Conservation (phyloP, 345 rosid genomes). For the Theobroma cacao region DNA sequence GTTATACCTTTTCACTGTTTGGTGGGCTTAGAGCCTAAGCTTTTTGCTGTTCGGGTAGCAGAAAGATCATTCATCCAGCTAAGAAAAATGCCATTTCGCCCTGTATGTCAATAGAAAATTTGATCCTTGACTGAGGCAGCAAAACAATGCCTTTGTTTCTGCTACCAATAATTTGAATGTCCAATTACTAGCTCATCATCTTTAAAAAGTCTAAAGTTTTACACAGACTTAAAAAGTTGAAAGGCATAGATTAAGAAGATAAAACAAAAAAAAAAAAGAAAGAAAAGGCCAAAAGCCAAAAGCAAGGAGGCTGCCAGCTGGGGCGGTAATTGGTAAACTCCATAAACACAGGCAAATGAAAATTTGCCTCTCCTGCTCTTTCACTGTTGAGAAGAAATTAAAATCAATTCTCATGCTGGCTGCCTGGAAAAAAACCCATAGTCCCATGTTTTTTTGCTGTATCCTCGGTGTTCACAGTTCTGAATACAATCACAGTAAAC, state of each 20-base stretch:
- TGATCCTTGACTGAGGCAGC: background rate
- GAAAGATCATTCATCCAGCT: slow-evolving; percentile 14
- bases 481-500: background rate
- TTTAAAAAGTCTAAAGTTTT: slow-evolving; percentile 5
- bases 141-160: slow-evolving; percentile 13
- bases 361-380: background rate
- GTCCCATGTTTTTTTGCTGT: background rate
- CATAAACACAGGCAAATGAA: background rate
- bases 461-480: background rate
- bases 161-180: slow-evolving; percentile 18
- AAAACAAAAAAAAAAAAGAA: background rate
- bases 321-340: background rate
- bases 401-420: background rate
- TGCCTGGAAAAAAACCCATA: background rate
- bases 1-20: slow-evolving; percentile 13
- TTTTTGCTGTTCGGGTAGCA: slow-evolving; percentile 20
- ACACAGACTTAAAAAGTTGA: background rate
- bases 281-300: no score
- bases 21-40: slow-evolving; percentile 15
- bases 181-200: slow-evolving; percentile 13
- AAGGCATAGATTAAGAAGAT: background rate
- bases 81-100: background rate
- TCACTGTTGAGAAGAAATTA: background rate
- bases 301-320: background rate
- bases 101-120: background rate